Evolutionary conservation across 768 basidiomycete species (phyloP), one percentile per base, ranked within the genome.

Genomic region (Boletellus ananiceps): DNA sequence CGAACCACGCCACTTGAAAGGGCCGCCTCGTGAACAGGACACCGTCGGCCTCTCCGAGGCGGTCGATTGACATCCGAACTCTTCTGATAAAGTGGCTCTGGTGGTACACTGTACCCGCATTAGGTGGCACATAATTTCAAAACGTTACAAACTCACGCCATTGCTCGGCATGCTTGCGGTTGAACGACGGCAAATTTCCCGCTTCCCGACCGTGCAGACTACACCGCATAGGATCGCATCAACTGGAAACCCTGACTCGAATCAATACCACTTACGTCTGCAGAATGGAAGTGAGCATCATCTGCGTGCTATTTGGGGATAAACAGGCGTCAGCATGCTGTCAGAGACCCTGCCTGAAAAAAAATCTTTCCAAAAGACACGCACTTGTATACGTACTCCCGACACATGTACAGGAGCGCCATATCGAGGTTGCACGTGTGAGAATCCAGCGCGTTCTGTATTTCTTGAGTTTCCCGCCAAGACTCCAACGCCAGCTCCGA

Each of bases 371-470:
- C 0, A 35, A 32, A 37, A 33, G 18, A 27, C 25, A 75, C 84
- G 50, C 58, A 88, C 87, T 85, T 87, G 67, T 84, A 83, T 19
- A 88, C 71, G 62, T 82, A 86, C 61, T 88, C 86, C 52, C 82
- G 74, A 47, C 76, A 78, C 60, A 79, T 77, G 65, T 85, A 86
- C 13, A 86, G 71, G 39, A 89, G 70, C 2, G 77, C 71, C 36
- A 80, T 81, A 58, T 90, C 86, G 21, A 83, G 67, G 62, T 85
- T 84, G 69, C 88, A 91, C 18, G 66, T 71, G 63, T 91, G 88
- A 29, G 76, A 69, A 40, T 84, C 77, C 44, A 90, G 67, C 5
- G 80, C 77, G 49, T 83, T 83, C 54, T 88, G 80, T 43, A 91
- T 78, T 0, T 77, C 71, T 37, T 79, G 79, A 1, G 80, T 76